A percentile compares a stretch with the other conserved stretches of the same genome.
Conservation (phyloP, 2,329 filamentous ascomycete genomes). For the Colletotrichum euphorbiae region DNA sequence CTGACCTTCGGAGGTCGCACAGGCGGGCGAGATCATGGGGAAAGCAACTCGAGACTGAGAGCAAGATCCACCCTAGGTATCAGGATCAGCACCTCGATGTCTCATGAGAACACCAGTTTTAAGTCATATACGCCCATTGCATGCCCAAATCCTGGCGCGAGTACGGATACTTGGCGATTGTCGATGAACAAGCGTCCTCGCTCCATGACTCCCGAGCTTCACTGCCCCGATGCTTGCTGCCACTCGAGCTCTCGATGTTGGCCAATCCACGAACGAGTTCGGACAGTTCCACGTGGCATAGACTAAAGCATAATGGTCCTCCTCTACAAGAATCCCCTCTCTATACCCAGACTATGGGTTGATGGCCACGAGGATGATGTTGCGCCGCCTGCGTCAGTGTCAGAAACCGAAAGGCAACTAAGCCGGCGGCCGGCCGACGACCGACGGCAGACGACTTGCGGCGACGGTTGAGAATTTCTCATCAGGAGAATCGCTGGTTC, state of each 20-base stretch:
- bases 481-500: not conserved
- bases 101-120: not conserved
- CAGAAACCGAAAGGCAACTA: conserved; percentile 10
- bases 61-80: not conserved
- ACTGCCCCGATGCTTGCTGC: conserved; percentile 18
- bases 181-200: conserved; percentile 23
- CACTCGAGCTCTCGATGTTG: not conserved
- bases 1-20: not conserved
- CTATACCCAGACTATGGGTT: not conserved
- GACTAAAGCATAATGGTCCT: not conserved
- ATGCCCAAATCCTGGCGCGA: conserved; percentile 21
- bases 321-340: not conserved
- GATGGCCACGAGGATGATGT: not conserved
- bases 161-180: conserved; percentile 21
- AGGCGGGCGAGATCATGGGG: not conserved
- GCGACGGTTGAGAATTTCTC: not conserved
- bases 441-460: not conserved
- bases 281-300: conserved; percentile 18
- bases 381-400: not conserved
- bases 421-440: not conserved
- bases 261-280: conserved; percentile 7
- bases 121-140: not conserved
- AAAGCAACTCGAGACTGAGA: not conserved
- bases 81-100: not conserved
- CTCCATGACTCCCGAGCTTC: conserved; percentile 7